Conservation (phyloP, 108 stramenopile species). For the Mayamaea pseudoterrestris region DNA sequence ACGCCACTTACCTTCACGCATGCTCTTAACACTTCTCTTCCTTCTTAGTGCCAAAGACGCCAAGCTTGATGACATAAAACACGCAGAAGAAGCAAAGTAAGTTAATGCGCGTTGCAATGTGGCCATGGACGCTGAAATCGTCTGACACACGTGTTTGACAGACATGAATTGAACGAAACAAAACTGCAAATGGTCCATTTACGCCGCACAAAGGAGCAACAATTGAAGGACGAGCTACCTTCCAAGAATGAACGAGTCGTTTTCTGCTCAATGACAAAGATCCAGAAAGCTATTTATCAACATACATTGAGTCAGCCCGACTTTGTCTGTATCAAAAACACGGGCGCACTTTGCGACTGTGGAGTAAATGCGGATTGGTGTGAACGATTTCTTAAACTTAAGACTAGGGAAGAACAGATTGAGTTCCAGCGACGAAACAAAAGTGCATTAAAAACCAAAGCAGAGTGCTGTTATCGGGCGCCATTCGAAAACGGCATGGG, state of each 20-base stretch:
- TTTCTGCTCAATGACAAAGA: conserved; percentile 57
- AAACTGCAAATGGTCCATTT: conserved; percentile 35
- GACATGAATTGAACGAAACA: too few relatives aligned
- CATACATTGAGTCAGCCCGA: conserved; percentile 69
- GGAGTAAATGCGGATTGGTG: conserved; percentile 65
- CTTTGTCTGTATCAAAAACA: conserved; percentile 40
- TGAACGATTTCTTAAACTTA: conserved; percentile 27
- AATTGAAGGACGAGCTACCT: conserved; percentile 48
- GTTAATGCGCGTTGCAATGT: too few relatives aligned
- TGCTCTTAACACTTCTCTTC: background rate
- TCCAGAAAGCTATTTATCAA: conserved; percentile 69
- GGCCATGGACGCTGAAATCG: too few relatives aligned
- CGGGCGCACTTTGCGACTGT: conserved; percentile 70
- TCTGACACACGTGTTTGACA: too few relatives aligned
- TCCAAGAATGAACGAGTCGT: conserved; percentile 66
- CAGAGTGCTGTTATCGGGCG: conserved; percentile 42
- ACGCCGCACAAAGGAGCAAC: conserved; percentile 46
- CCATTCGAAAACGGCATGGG: conserved; percentile 28
- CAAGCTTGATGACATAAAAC: conserved; percentile 17
- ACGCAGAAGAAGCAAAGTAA: conserved; percentile 19
- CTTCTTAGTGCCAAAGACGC: conserved; percentile 20
- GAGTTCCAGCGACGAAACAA: conserved; percentile 52
- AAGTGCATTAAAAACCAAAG: conserved; percentile 24
- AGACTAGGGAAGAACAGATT: conserved; percentile 45
- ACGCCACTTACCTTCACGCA: conserved; percentile 1